Conservation (phyloP, 352 stramenopile species). For the Blastocystis sp. region DNA sequence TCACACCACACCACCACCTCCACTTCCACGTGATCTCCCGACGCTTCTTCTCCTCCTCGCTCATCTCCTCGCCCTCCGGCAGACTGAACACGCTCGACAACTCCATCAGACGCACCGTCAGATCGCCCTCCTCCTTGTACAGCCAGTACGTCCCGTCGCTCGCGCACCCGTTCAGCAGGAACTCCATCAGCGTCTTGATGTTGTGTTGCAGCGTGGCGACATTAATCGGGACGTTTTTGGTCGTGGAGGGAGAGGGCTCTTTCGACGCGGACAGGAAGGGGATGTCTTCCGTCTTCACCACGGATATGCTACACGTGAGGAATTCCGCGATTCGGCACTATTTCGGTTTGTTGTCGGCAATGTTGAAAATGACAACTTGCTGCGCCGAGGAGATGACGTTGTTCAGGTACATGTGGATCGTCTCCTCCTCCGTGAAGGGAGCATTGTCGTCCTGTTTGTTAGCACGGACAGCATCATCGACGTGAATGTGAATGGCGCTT, state of each 20-base stretch:
- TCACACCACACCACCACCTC: background rate
- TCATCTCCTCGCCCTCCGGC: background rate
- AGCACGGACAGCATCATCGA: background rate
- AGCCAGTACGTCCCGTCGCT: conserved; percentile 32
- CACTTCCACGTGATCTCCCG: background rate
- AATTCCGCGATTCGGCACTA: background rate
- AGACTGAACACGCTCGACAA: conserved; percentile 5
- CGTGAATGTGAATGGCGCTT: conserved; percentile 25
- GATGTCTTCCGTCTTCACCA: conserved; percentile 50
- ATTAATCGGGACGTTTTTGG: background rate
- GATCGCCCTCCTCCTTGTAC: conserved; percentile 18
- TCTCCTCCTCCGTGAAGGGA: background rate
- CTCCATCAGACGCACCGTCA: background rate
- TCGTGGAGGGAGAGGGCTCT: background rate
- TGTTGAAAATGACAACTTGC: conserved; percentile 60
- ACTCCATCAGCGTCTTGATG: conserved; percentile 4
- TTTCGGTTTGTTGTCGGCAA: conserved; percentile 29
- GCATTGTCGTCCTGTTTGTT: background rate
- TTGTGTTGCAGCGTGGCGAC: background rate
- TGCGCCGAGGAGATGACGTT: conserved; percentile 7
- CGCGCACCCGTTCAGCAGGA: background rate
- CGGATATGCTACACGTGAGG: conserved; percentile 2
- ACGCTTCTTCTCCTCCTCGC: background rate
- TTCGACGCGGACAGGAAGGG: background rate
- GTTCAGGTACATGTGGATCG: conserved; percentile 42